Evolutionary conservation across 441 rosid genomes (phyloP), one percentile per base, ranked within the genome.

Genomic region (Arabidopsis hybrid): DNA sequence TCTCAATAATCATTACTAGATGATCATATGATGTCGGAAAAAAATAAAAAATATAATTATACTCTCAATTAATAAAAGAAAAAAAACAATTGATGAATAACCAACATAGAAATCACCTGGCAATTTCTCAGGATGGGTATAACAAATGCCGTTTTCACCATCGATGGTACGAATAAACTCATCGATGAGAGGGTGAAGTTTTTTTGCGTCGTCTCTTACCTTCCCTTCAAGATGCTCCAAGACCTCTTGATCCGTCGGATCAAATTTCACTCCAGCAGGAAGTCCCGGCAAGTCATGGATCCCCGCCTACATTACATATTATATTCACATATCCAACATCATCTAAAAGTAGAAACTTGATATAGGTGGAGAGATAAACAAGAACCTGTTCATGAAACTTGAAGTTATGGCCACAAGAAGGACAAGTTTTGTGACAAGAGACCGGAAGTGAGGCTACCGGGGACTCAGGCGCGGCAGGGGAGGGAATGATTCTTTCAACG

Each of bases 401-500:
- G 83, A 89, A 83, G 57, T 82, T 87, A 71, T 91, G 97, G 11
- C 98, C 97, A 72, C 98, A 93, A 8, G 98, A 93, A 75, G 95
- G 97, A 65, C 98, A 93, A 3, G 88, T 72, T 69, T 80, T 78
- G 60, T 77, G 32, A 67, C 39, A 52, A n/a, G 77, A 59, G 42
- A 53, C 69, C 10, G 59, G 64, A 65, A 77, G 52, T 21, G 80
- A 51, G 57, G 73, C 63, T 42, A 35, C 55, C 3, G 40, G 75
- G 34, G 80, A 75, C 45, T 69, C 72, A 42, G 72, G 63, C 2
- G 38, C 75, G 0, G 60, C 1, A 8, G 88, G 75, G 4, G 86
- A 70, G 2, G 90, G 77, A 53, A 38, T 73, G 82, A 78, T 82
- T 79, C 78, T 85, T 67, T 88, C 87, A 39, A 87, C 72, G 18